Evolutionary conservation across 331 rosid species (phyloP).

Genomic region (Quercus tomentella): DNA sequence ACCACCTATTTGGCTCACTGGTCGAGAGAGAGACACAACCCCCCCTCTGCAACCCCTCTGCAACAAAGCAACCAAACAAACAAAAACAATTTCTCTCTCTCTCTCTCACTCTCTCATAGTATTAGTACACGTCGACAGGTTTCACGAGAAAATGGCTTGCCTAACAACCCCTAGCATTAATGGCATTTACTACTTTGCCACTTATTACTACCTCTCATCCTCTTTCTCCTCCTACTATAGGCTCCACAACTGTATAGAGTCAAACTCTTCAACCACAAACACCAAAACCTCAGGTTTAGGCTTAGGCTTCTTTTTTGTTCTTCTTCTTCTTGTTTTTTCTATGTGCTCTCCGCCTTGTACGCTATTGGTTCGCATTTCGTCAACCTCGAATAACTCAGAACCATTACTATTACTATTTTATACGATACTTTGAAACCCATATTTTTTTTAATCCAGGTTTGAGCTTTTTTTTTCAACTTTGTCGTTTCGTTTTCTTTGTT

Average conservation of each 20-base stretch:
- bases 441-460: constrained; percentile 15
- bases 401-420: no score
- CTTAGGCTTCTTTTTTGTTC: background rate
- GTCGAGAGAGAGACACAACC: background rate
- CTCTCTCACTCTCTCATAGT: background rate
- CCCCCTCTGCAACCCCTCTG: constrained; percentile 5
- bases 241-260: background rate
- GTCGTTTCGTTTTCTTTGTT: constrained; percentile 42
- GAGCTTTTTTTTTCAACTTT: constrained; percentile 14
- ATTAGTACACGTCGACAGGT: constrained; percentile 13
- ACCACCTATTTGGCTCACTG: background rate
- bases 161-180: constrained; percentile 36
- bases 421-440: background rate
- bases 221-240: background rate
- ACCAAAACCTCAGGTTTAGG: constrained; percentile 14
- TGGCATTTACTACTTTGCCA: constrained; percentile 56
- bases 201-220: background rate
- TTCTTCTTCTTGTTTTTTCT: no score
- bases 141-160: constrained; percentile 32
- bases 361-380: constrained; percentile 21
- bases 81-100: background rate
- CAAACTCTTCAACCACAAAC: background rate
- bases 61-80: constrained; percentile 17
- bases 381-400: constrained; percentile 25
- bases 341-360: constrained; percentile 31